Evolutionary conservation across 345 rosid genomes (phyloP).

Genomic region (Passiflora organensis): DNA sequence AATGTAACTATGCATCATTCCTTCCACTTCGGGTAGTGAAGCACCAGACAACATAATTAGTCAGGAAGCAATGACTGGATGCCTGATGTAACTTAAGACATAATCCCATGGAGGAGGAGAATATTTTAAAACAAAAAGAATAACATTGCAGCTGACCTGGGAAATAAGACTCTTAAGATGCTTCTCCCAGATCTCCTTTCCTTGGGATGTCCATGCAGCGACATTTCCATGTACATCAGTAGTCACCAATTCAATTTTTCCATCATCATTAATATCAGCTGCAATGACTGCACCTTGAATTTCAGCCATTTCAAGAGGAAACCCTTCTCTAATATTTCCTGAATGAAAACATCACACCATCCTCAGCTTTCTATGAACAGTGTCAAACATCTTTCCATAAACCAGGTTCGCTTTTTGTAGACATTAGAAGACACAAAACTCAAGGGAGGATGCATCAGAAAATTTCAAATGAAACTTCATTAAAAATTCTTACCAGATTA

Average conservation of each 20-base stretch:
- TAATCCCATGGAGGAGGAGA: neutral
- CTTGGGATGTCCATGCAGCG: slow-evolving; percentile 97
- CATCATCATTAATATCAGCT: slow-evolving; percentile 98
- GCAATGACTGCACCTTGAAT: slow-evolving; percentile 95
- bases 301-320: slow-evolving; percentile 99
- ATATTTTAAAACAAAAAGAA: neutral
- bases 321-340: slow-evolving; percentile 79
- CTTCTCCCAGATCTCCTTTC: slow-evolving; percentile 78
- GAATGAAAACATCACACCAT: slow-evolving; percentile 22
- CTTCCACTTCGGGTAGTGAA: neutral
- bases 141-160: slow-evolving; percentile 48
- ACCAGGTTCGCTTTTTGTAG: neutral
- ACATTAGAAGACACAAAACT: neutral
- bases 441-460: neutral
- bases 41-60: neutral
- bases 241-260: slow-evolving; percentile 92
- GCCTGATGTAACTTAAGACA: neutral
- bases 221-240: slow-evolving; percentile 95
- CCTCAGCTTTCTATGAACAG: slow-evolving; percentile 19
- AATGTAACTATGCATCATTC: too few relatives aligned
- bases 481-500: neutral
- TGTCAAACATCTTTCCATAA: slow-evolving; percentile 11
- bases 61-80: neutral
- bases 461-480: neutral
- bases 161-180: slow-evolving; percentile 92